Percentiles rank a stretch among this genome's conserved stretches.
Conservation (phyloP, 2,329 filamentous ascomycete genomes). For the Cytospora piceae region DNA sequence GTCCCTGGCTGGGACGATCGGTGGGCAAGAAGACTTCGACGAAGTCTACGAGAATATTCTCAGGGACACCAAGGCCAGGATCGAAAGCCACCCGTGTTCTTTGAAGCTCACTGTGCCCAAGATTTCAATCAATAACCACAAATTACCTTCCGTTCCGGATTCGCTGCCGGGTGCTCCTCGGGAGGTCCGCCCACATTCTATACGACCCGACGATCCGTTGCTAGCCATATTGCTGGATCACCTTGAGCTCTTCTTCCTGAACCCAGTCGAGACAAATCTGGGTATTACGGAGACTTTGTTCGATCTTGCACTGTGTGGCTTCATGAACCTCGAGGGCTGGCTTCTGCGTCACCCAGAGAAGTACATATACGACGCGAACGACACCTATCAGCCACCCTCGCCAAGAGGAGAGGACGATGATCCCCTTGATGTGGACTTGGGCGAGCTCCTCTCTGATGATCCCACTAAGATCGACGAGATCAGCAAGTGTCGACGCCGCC, state of each 20-base stretch:
- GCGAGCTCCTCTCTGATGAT: constrained; percentile 37
- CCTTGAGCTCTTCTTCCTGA: constrained; percentile 81
- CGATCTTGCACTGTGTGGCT: constrained; percentile 81
- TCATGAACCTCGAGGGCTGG: constrained; percentile 89
- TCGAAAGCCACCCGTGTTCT: constrained; percentile 77
- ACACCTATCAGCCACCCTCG: constrained; percentile 31
- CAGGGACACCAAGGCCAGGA: constrained; percentile 68
- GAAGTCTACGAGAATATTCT: constrained; percentile 73
- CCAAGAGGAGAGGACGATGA: constrained; percentile 38
- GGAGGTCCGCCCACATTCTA: constrained; percentile 63
- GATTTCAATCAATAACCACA: constrained; percentile 58
- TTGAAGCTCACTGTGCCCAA: constrained; percentile 68
- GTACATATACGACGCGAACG: constrained; percentile 59
- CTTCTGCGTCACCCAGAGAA: constrained; percentile 72
- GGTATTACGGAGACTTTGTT: constrained; percentile 83
- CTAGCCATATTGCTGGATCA: constrained; percentile 70
- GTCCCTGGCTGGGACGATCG: constrained; percentile 68
- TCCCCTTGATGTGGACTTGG: constrained; percentile 32
- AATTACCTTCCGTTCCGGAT: constrained; percentile 58
- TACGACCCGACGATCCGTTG: constrained; percentile 65
- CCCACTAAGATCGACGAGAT: constrained; percentile 51
- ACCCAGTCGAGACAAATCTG: constrained; percentile 89
- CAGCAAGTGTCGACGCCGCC: constrained; percentile 55
- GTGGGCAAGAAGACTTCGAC: constrained; percentile 71
- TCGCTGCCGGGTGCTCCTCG: constrained; percentile 64